These are phyloP conservation scores for Ustilago lituana DNA, from an alignment of 1,284 basidiomycete species.

Conservation along the genomic window DNA sequence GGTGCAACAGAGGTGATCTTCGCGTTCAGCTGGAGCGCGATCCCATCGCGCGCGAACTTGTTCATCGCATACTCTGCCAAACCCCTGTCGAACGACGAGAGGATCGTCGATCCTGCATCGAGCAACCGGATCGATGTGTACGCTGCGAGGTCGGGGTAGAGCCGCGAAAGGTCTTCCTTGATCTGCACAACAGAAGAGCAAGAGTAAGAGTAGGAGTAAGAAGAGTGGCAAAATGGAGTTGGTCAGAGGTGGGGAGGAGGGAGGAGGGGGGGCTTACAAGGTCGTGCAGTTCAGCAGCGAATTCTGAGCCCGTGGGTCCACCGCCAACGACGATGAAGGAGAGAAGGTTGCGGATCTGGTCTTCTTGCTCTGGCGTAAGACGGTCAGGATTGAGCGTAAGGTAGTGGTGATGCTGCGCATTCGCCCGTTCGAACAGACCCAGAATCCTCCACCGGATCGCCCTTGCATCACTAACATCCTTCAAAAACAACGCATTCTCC, in stretches of 20 bases:
- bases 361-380: conserved; percentile 73
- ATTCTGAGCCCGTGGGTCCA: conserved; percentile 51
- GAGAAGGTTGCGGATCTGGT: conserved; percentile 21
- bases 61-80: conserved; percentile 58
- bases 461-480: conserved; percentile 83
- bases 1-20: conserved; percentile 32
- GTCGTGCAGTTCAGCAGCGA: conserved; percentile 81
- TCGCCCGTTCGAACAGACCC: conserved; percentile 82
- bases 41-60: conserved; percentile 54
- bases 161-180: conserved; percentile 73
- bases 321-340: conserved; percentile 53
- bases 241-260: too few species aligned
- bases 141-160: conserved; percentile 62
- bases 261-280: too few species aligned
- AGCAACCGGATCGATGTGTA: conserved; percentile 37
- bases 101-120: conserved; percentile 59
- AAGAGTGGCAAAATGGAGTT: too few species aligned
- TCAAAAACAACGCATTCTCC: conserved; percentile 70
- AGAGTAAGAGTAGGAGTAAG: too few species aligned
- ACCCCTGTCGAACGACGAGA: conserved; percentile 58
- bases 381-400: conserved; percentile 72
- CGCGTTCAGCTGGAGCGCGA: conserved; percentile 26
- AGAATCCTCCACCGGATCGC: conserved; percentile 79
- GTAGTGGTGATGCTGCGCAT: conserved; percentile 50
- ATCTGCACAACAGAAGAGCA: too few species aligned